Evolutionary conservation across 257 asterid genomes (phyloP), one percentile per base, ranked within the genome.

Genomic region (Rhazya stricta): DNA sequence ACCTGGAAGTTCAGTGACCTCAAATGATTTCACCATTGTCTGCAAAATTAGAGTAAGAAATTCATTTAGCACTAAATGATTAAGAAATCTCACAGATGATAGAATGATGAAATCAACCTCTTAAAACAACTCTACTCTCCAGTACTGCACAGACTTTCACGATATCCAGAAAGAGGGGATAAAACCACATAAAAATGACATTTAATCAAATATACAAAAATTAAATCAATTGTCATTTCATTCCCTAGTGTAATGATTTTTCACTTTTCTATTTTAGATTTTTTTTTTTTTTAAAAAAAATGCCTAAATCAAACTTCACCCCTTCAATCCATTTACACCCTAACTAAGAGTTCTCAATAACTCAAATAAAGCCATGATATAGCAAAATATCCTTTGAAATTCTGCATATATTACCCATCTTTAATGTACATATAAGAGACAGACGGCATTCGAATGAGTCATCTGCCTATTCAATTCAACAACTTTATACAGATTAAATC

Each of bases 1-100:
- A 91, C 99, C 99, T 92, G 99, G 99, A 66, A 92, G 86, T 74
- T 95, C 99, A 50, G 98, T 89, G 74, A 84, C 97, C 88, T 95
- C 99, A 69, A 95, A 95, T 30, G 99, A 92, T 84, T 93, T 91
- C 69, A 79, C 94, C 96, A 90, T 88, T 60, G 88, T 86, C 99
- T 95, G 96, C 90, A 91, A 80, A 73, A 79, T 34, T 78, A 51
- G 66, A 62, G 46, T 32, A 74, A 53, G 58, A 77, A 71, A 71
- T 77, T 81, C 30, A 56, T 69, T 79, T 39, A 79, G 76, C 48
- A 72, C 39, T 51, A 42, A 27, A n/a, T 2, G 9, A 2, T 19
- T 42, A 25, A 30, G 43, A 54, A 54, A 10, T 67, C 42, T 8
- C 69, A 77, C 18, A 43, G 61, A 56, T 46, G 54, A 69, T 23